Evolutionary conservation across 2,329 filamentous ascomycete species (phyloP), one percentile per base, ranked within the genome.

Genomic region (Clarireedia sp.): DNA sequence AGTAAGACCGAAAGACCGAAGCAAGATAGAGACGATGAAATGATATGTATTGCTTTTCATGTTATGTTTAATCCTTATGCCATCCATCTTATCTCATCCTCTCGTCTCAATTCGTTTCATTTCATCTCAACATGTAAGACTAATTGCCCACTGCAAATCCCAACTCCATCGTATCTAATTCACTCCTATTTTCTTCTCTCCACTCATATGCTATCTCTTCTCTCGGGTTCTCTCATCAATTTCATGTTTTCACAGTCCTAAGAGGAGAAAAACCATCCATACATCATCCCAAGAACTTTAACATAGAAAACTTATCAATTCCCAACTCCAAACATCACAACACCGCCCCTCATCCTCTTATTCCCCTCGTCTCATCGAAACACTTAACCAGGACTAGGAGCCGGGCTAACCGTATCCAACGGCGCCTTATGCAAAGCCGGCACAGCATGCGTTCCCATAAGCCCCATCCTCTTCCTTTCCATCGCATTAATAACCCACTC

Each of bases 351-450:
- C 14, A n/a, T 41, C 43, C 43, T 21, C 8, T 12, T 9, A 6
- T 46, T 16, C 19, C 14, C 19, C 17, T 14, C 41, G 5, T 17
- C 17, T 12, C 9, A 21, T 24, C 9, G 4, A 12, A 33, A 14
- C 12, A 33, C 12, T 12, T 33, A 33, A 9, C 29, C 29, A 3
- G 62, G 59, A 51, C 59, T 61, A 8, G 59, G 55, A 17, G 63
- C 59, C 8, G 81, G 78, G 61, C 79, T 81, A 54, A 91, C 81
- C 12, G 81, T 81, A 69, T 96, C 89, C 45, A 97, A 72, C 1
- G 91, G 89, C 23, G 89, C 92, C 5, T 89, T 85, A 69, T 97
- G 94, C 59, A 97, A 73, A 3, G 94, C 91, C 16, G 94, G 94
- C 66, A 87, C 89, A 48, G 77, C 76, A 16, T 72, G 69, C 48